Evolutionary conservation across 169 alveolate genomes (phyloP), one percentile per base, ranked within the genome.

Genomic region (Cryptosporidium andersoni): DNA sequence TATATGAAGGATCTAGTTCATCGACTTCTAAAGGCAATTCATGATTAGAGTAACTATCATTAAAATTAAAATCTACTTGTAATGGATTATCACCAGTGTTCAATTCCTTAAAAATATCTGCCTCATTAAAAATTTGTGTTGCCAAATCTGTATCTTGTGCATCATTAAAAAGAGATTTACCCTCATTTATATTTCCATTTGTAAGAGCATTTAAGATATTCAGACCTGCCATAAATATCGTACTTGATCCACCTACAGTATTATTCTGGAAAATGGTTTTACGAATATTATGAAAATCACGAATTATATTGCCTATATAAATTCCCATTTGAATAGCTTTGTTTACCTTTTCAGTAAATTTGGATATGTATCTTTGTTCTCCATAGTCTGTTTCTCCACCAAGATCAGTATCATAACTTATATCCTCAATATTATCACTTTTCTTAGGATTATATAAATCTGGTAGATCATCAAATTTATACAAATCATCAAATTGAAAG

Each of bases 401-500:
- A 4, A 68, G 55, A 58, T 74, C 85, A 56, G 47, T 42, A 43
- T 74, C 85, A 58, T 74, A 74, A 37, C 47, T 51, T 0, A 3
- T 9, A 55, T 74, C 74, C 5, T 58, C 48, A 16, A 55, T 48
- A 60, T 60, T 42, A 25, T 0, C 25, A 25, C 25, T 25, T 14
- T 64, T 64, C n/a, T 74, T 74, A 25, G 68, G 68, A 60, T 53
- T 74, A 36, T 5, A 74, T 48, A 48, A 37, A 58, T 63, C 62
- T 2, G 53, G 67, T 14, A 4, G 43, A 55, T 67, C 65, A 12
- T 74, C 68, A 14, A 74, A 74, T 43, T 74, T 74, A 48, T 74
- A 74, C 4, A 56, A 47, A 36, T 74, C 85, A 12, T 74, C 85
- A 74, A 74, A 74, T 60, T 74, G 85, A 48, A 74, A 74, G 39